Percentiles rank a stretch among this genome's conserved stretches.
Conservation (phyloP, 202 grass and related monocot species). For the Brachypodium distachyon region DNA sequence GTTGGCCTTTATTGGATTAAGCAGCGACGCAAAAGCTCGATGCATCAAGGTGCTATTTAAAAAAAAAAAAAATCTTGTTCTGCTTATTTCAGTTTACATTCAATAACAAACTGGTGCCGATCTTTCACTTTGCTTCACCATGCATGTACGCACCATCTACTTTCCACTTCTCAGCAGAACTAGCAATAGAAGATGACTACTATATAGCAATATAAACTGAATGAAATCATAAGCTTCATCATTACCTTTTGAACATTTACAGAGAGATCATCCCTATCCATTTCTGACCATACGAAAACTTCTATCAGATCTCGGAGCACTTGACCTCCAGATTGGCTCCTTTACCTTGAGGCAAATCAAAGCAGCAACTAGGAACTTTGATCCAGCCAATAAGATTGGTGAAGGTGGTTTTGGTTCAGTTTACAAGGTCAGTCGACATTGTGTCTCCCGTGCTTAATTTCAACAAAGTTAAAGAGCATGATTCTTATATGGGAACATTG, state of each 20-base stretch:
- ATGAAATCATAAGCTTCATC: neutral
- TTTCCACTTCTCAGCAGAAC: neutral
- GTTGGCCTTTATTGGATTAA: conserved; percentile 45
- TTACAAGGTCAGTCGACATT: conserved; percentile 59
- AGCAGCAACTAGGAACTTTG: conserved; percentile 75
- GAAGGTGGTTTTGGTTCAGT: conserved; percentile 98
- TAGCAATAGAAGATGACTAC: neutral
- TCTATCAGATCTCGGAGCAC: conserved; percentile 57
- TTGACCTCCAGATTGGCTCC: conserved; percentile 76
- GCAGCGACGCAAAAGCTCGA: conserved; percentile 22
- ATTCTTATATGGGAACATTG: neutral
- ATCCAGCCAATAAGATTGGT: conserved; percentile 69
- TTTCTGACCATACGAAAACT: neutral
- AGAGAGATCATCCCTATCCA: neutral
- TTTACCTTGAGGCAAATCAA: conserved; percentile 95
- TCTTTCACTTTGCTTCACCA: neutral
- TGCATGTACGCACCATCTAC: neutral
- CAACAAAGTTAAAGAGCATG: neutral
- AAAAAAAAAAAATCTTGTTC: conserved; percentile 15
- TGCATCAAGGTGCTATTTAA: conserved; percentile 60
- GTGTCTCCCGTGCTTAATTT: neutral
- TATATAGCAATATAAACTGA: neutral
- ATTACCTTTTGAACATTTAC: neutral
- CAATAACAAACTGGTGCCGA: neutral
- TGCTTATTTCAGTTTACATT: conserved; percentile 5